Evolutionary conservation across 352 stramenopile species (phyloP).

Genomic region (Pythium vanterpoolii): DNA sequence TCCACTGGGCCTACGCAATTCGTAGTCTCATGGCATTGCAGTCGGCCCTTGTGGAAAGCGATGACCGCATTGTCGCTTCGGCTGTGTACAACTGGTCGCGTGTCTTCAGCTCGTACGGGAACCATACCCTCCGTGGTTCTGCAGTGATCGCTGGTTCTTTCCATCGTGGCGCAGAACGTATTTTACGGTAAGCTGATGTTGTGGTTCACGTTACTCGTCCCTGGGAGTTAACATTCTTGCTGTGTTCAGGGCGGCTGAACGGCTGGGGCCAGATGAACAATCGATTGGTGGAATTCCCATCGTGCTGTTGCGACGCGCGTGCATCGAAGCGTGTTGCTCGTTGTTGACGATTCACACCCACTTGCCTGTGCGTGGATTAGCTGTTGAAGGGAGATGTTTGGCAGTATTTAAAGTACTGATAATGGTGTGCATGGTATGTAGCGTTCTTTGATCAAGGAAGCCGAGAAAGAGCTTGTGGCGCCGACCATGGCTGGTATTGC

Average conservation of each 20-base stretch:
- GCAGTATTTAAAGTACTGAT: not conserved
- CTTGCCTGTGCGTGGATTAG: slow-evolving; percentile 39
- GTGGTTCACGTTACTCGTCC: slow-evolving; percentile 13
- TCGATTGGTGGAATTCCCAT: slow-evolving; percentile 71
- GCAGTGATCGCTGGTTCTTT: slow-evolving; percentile 77
- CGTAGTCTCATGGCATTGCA: slow-evolving; percentile 82
- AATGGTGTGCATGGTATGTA: slow-evolving; percentile 11
- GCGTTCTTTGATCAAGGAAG: slow-evolving; percentile 75
- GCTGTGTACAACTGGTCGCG: slow-evolving; percentile 86
- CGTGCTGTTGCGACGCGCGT: slow-evolving; percentile 65
- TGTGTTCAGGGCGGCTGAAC: slow-evolving; percentile 15
- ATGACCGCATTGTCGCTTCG: slow-evolving; percentile 74
- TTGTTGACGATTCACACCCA: slow-evolving; percentile 81
- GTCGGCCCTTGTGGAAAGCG: slow-evolving; percentile 70
- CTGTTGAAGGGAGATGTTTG: not conserved
- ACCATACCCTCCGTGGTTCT: slow-evolving; percentile 74
- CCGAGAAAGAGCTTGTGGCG: slow-evolving; percentile 65
- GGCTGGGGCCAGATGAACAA: slow-evolving; percentile 43
- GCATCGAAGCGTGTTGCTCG: slow-evolving; percentile 79
- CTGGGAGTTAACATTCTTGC: slow-evolving; percentile 28
- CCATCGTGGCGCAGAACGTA: slow-evolving; percentile 74
- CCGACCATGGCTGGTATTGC: slow-evolving; percentile 59
- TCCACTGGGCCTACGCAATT: slow-evolving; percentile 82
- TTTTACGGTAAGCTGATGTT: slow-evolving; percentile 48
- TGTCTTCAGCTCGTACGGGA: slow-evolving; percentile 77